These are phyloP conservation scores for Linum lewisii DNA, from an alignment of 345 rosid species.

Conservation along the genomic window DNA sequence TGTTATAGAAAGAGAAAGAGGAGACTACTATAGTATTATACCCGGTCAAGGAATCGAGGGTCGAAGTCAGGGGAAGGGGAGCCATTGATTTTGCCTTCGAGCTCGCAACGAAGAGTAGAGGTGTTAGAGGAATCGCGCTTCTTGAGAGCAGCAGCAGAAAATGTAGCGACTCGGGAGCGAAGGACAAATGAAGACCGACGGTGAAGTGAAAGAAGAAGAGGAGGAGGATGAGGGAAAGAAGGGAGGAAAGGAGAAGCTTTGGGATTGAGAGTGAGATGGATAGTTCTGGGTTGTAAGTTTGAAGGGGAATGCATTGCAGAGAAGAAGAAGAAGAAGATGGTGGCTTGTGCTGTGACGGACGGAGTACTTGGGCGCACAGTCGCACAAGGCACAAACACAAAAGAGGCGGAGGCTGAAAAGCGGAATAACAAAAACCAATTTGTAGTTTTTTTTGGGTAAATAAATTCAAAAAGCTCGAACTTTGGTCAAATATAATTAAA, in stretches of 20 bases:
- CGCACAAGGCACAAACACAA: no score
- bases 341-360: neutral
- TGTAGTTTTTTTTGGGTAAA: no score
- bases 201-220: constrained; percentile 8
- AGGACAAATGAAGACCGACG: constrained; percentile 12
- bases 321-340: neutral
- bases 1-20: neutral
- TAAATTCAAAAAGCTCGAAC: no score
- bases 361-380: neutral
- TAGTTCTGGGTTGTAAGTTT: neutral
- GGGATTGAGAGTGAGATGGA: neutral
- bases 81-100: constrained; percentile 40
- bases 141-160: constrained; percentile 16
- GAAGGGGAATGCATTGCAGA: neutral
- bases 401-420: no score
- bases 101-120: constrained; percentile 31
- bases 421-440: no score
- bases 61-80: constrained; percentile 53
- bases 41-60: constrained; percentile 76
- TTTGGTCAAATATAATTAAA: no score
- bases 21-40: constrained; percentile 6
- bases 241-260: neutral
- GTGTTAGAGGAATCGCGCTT: constrained; percentile 9
- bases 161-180: constrained; percentile 23
- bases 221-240: constrained; percentile 11